Percentiles rank a stretch among this genome's conserved stretches.
phyloP scores from a whole-genome alignment of 2,329 filamentous ascomycete genomes.

The Claviceps cyperi region DNA sequence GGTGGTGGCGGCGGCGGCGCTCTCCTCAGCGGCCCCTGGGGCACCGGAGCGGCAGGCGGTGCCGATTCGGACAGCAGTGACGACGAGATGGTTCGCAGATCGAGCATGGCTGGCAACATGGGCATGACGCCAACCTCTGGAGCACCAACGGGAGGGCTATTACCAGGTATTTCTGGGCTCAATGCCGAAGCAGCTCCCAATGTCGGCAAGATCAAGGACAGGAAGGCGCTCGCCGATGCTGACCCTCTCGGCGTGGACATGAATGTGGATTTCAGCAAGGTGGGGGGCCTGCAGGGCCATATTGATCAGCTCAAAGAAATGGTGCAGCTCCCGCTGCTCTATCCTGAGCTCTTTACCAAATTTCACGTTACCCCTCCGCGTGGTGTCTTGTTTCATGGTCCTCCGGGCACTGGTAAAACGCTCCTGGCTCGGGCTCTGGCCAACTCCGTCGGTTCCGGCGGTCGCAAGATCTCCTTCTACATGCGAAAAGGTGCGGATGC shows the following conservation, averaged over 20 bases:
- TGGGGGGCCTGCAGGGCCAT: slow-evolving; percentile 82
- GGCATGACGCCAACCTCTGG: slow-evolving; percentile 44
- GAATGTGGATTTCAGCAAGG: slow-evolving; percentile 84
- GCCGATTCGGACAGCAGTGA: slow-evolving; percentile 95
- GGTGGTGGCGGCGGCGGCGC: slow-evolving; percentile 62
- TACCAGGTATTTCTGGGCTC: slow-evolving; percentile 25
- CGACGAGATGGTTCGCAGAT: slow-evolving; percentile 64
- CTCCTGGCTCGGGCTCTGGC: slow-evolving; percentile 86
- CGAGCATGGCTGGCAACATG: slow-evolving; percentile 41
- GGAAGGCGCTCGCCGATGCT: slow-evolving; percentile 80
- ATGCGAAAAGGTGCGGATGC: slow-evolving; percentile 99
- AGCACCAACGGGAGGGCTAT: slow-evolving; percentile 27
- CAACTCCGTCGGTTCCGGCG: slow-evolving; percentile 76
- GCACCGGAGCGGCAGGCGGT: slow-evolving; percentile 58
- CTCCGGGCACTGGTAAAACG: slow-evolving; percentile 94
- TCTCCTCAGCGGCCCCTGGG: slow-evolving; percentile 60
- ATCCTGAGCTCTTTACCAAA: slow-evolving; percentile 82
- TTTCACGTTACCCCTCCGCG: slow-evolving; percentile 90
- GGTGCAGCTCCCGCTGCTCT: slow-evolving; percentile 86
- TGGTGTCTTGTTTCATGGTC: slow-evolving; percentile 91
- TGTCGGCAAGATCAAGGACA: slow-evolving; percentile 86
- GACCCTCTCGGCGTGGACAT: slow-evolving; percentile 89
- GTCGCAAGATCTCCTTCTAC: slow-evolving; percentile 94
- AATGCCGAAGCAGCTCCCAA: slow-evolving; percentile 49
- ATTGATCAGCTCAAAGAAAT: slow-evolving; percentile 98